Evolutionary conservation across 306 rosid genomes (phyloP).

Genomic region (Cucurbita pepo): DNA sequence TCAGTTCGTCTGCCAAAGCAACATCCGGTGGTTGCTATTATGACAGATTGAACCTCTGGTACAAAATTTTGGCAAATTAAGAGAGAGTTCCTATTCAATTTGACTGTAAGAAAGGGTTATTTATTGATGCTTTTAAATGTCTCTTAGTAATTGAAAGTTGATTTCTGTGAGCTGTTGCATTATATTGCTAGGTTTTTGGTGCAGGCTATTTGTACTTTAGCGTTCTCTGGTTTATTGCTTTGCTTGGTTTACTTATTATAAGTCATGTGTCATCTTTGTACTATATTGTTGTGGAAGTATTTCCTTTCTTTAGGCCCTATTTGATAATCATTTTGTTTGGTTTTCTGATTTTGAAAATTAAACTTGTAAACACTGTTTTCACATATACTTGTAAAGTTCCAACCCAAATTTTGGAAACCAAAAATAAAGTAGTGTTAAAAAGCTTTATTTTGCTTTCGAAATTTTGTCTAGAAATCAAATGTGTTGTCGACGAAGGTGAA

Average conservation of each 20-base stretch:
- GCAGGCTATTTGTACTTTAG: not conserved
- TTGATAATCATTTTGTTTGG: not conserved
- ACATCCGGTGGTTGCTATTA: not conserved
- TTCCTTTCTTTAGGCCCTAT: not conserved
- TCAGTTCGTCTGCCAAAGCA: not conserved
- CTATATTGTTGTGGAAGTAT: not conserved
- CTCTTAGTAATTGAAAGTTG: not conserved
- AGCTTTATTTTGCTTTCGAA: not conserved
- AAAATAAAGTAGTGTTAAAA: not conserved
- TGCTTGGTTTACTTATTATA: not conserved
- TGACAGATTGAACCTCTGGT: not conserved
- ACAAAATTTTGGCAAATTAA: not conserved
- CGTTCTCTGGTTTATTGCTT: not conserved
- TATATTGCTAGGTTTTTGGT: not conserved
- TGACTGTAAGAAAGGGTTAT: not conserved
- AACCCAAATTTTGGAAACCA: not conserved
- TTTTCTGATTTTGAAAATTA: not conserved
- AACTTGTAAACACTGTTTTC: not conserved
- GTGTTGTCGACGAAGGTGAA: not conserved
- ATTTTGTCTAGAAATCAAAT: not conserved
- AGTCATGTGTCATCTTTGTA: not conserved
- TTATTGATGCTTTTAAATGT: not conserved
- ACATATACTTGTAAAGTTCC: not conserved
- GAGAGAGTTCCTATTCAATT: not conserved
- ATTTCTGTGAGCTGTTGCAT: not conserved